Evolutionary conservation across 805 yeast genomes (phyloP), one percentile per base, ranked within the genome.

Genomic region (Kluyveromyces starmeri): DNA sequence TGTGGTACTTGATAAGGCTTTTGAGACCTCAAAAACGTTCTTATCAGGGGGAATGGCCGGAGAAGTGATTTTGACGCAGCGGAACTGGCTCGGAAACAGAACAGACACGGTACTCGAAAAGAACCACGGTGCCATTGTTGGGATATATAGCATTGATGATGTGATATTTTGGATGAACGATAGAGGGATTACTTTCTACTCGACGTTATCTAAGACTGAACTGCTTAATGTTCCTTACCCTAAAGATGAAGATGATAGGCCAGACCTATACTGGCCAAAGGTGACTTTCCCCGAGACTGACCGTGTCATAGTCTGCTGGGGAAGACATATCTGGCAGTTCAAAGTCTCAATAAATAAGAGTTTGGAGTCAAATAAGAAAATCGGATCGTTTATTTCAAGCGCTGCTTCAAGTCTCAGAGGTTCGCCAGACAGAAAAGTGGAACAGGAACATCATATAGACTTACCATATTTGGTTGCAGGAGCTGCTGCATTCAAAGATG

Each of bases 11-110:
- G 92, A 83, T 45, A 74, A 75, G 8, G 72, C 78, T 37, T 92
- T 84, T 53, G 55, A 53, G 26, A 67, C 65, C 7, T 67, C 77
- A 0, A 71, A 74, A 37, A 67, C 79, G 7, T 89, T 86, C 46
- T 66, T 85, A 0, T 78, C 88, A 20, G 96, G 97, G 3, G 96
- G 96, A 0, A 85, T 79, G 61, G 78, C 86, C 6, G 96, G 96
- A 0, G 75, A 82, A 30, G 78, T 92, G 0, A 59, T 82, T 0
- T 60, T 76, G 30, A 80, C 94, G 1, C 78, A 79, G 24, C 68
- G 78, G 43, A 83, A 82, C 47, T 89, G 98, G 98, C 62, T 92
- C 5, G 94, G 94, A 1, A 76, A 78, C 40, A 68, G 95, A 38
- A 65, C 67, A 2, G 97, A 92, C 47, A 65, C 74, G 0, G 58